These are phyloP conservation scores for Heritiera littoralis DNA, from an alignment of 345 rosid species.

Conservation along the genomic window DNA sequence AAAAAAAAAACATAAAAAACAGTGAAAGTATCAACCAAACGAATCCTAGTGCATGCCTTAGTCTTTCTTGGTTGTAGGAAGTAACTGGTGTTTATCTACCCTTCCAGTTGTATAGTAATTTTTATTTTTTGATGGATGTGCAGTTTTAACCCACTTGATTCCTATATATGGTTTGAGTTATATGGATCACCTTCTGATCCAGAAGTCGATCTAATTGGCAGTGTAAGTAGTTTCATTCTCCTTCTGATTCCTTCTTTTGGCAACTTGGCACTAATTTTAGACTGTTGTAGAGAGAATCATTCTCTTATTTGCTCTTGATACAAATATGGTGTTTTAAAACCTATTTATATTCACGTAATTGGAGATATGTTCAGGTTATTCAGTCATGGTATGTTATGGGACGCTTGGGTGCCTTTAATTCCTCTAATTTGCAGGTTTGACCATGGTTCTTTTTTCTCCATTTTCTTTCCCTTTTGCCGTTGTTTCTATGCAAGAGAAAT, in stretches of 20 bases:
- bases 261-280: neutral
- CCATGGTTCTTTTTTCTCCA: conserved; percentile 8
- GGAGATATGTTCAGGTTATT: conserved; percentile 53
- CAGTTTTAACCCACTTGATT: conserved; percentile 87
- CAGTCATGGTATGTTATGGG: conserved; percentile 99
- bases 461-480: neutral
- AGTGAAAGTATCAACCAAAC: too few species aligned
- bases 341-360: neutral
- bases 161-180: conserved; percentile 87
- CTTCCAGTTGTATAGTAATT: neutral
- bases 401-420: conserved; percentile 87
- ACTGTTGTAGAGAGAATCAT: neutral
- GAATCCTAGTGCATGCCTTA: neutral
- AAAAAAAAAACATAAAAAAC: too few species aligned
- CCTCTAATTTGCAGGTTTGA: conserved; percentile 88
- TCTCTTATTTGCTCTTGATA: neutral
- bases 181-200: conserved; percentile 82
- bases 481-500: conserved; percentile 3
- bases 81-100: neutral
- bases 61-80: neutral
- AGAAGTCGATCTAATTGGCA: conserved; percentile 82
- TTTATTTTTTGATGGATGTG: conserved; percentile 21
- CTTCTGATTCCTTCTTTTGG: conserved; percentile 16
- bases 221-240: conserved; percentile 45
- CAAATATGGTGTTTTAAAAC: neutral